phyloP scores from a whole-genome alignment of 2,329 filamentous ascomycete species.

The Erysiphe pulchra region DNA sequence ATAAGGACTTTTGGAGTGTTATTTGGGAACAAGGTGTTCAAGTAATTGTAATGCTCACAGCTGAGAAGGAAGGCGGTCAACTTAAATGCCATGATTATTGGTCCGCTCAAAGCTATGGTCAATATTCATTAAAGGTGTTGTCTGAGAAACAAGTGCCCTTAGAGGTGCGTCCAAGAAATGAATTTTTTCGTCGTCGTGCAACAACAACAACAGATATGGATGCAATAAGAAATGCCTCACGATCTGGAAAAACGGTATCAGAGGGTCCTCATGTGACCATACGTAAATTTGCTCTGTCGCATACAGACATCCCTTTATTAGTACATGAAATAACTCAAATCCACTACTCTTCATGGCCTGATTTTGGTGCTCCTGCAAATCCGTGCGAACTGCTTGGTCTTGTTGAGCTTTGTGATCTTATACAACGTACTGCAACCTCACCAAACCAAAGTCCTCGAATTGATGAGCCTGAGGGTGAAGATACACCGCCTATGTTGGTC shows the following conservation, averaged over 20 bases:
- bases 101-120: slow-evolving; percentile 53
- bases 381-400: slow-evolving; percentile 66
- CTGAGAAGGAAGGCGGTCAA: slow-evolving; percentile 78
- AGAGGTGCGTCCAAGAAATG: slow-evolving; percentile 27
- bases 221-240: neutral
- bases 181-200: slow-evolving; percentile 23
- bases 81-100: slow-evolving; percentile 92
- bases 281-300: slow-evolving; percentile 64
- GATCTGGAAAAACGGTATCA: slow-evolving; percentile 8
- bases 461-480: slow-evolving; percentile 30
- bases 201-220: slow-evolving; percentile 24
- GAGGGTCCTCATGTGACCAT: slow-evolving; percentile 57
- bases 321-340: slow-evolving; percentile 85
- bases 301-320: slow-evolving; percentile 55
- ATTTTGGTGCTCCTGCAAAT: slow-evolving; percentile 80
- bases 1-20: slow-evolving; percentile 87
- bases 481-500: slow-evolving; percentile 51
- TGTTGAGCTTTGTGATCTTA: slow-evolving; percentile 66
- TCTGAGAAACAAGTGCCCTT: slow-evolving; percentile 66
- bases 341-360: slow-evolving; percentile 90
- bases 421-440: slow-evolving; percentile 26
- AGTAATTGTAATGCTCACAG: slow-evolving; percentile 89
- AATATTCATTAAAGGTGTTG: slow-evolving; percentile 46
- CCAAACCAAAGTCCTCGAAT: slow-evolving; percentile 15
- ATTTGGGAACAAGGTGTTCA: slow-evolving; percentile 92